Conservation (phyloP, 2,329 filamentous ascomycete genomes). For the Neofusicoccum cordaticola region DNA sequence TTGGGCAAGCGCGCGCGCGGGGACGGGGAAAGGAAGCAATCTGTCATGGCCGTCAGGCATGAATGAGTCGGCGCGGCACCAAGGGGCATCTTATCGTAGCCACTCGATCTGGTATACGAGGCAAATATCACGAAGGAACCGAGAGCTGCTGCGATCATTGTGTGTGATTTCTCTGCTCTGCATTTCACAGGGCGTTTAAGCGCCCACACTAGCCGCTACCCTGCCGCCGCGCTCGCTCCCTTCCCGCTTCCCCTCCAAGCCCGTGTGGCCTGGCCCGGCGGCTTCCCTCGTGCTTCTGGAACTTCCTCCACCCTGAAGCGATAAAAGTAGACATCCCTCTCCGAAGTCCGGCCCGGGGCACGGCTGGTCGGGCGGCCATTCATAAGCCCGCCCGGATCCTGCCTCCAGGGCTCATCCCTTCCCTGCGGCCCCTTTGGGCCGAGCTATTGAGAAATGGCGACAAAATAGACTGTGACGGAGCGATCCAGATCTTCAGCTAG, state of each 20-base stretch:
- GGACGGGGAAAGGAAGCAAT: slow-evolving; percentile 2
- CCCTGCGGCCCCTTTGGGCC: background rate
- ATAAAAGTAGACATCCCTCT: background rate
- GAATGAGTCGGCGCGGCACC: background rate
- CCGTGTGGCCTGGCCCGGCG: background rate
- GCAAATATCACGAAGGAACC: slow-evolving; percentile 3
- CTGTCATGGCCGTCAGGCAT: background rate
- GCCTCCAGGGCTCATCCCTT: background rate
- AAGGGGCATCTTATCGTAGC: background rate
- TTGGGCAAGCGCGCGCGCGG: slow-evolving; percentile 11
- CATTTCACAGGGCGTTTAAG: slow-evolving; percentile 15
- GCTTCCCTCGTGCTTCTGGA: slow-evolving; percentile 14
- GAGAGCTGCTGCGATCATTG: slow-evolving; percentile 5
- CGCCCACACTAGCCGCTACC: slow-evolving; percentile 9
- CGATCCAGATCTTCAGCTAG: slow-evolving; percentile 12
- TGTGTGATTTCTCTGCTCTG: slow-evolving; percentile 10
- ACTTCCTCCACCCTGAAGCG: background rate
- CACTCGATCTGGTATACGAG: background rate
- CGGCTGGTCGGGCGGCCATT: background rate
- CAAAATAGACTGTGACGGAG: background rate
- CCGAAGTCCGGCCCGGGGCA: background rate
- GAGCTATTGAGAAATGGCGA: background rate
- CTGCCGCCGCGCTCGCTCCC: slow-evolving; percentile 1
- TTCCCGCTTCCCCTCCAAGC: slow-evolving; percentile 14
- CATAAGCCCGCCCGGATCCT: background rate